Evolutionary conservation across 176 grass and related monocot genomes (phyloP).

Genomic region (Zoysia pacifica): DNA sequence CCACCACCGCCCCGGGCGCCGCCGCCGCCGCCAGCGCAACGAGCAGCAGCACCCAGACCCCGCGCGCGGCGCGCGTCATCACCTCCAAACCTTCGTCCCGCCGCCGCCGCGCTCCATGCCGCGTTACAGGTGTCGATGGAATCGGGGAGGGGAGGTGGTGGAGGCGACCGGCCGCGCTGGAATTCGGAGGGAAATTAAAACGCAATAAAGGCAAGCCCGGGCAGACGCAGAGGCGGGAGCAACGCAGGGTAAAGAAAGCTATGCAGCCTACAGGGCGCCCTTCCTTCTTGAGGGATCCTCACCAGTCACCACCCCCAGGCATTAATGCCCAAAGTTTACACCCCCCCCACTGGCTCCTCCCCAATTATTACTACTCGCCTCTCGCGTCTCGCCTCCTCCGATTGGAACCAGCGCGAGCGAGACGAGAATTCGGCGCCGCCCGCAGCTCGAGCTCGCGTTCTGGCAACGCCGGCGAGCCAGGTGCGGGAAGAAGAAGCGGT

Average conservation of each 20-base stretch:
- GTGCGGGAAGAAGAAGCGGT: not conserved
- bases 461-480: not conserved
- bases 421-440: not conserved
- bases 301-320: constrained; percentile 17
- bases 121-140: constrained; percentile 39
- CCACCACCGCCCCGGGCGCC: constrained; percentile 36
- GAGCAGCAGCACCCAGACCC: constrained; percentile 45
- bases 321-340: constrained; percentile 69
- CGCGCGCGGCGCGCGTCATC: constrained; percentile 29
- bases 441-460: not conserved
- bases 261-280: constrained; percentile 33
- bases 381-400: not conserved
- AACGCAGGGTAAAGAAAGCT: not conserved
- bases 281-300: constrained; percentile 23
- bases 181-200: constrained; percentile 64
- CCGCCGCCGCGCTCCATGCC: constrained; percentile 12
- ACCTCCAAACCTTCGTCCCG: not conserved
- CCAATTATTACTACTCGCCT: constrained; percentile 44
- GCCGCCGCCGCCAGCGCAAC: constrained; percentile 27
- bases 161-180: not conserved
- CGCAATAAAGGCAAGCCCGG: constrained; percentile 43
- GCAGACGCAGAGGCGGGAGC: constrained; percentile 28
- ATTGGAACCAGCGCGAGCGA: constrained; percentile 25
- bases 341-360: constrained; percentile 46
- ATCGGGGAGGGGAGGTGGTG: constrained; percentile 10